A percentile compares a stretch with the other conserved stretches of the same genome.
Evolutionary conservation across 1,284 basidiomycete genomes (phyloP).

Genomic region (Apiotrichum sp.): DNA sequence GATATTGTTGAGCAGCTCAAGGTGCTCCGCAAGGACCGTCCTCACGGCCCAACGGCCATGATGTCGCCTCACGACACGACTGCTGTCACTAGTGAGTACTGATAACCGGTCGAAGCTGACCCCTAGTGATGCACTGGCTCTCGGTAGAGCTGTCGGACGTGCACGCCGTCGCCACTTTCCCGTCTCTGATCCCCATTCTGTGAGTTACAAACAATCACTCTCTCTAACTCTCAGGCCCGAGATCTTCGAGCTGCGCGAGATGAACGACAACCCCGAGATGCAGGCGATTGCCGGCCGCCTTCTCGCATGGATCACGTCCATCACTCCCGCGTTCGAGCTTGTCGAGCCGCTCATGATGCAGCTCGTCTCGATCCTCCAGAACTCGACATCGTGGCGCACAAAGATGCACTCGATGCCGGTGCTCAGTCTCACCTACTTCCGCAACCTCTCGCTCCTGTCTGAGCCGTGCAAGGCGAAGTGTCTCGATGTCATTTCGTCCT

Average conservation of each 20-base stretch:
- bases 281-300: conserved; percentile 45
- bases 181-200: conserved; percentile 70
- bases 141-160: conserved; percentile 65
- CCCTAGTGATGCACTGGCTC: conserved; percentile 62
- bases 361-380: conserved; percentile 46
- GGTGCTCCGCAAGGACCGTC: conserved; percentile 63
- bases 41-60: conserved; percentile 79
- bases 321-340: conserved; percentile 49
- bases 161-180: conserved; percentile 66
- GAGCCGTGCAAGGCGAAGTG: conserved; percentile 60
- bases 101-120: too few species aligned
- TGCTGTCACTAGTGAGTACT: conserved; percentile 47
- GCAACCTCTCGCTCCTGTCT: conserved; percentile 69
- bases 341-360: conserved; percentile 47
- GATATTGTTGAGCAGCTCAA: conserved; percentile 57
- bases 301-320: conserved; percentile 47
- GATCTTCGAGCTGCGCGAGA: conserved; percentile 47
- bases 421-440: conserved; percentile 47
- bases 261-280: conserved; percentile 48
- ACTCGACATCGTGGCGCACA: conserved; percentile 49
- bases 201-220: conserved; percentile 47
- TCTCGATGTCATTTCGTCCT: conserved; percentile 57
- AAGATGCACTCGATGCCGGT: conserved; percentile 51
- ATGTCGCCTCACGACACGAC: conserved; percentile 82
- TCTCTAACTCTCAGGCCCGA: conserved; percentile 28